Evolutionary conservation across 768 basidiomycete genomes (phyloP).

Genomic region (Lactarius tabidus): DNA sequence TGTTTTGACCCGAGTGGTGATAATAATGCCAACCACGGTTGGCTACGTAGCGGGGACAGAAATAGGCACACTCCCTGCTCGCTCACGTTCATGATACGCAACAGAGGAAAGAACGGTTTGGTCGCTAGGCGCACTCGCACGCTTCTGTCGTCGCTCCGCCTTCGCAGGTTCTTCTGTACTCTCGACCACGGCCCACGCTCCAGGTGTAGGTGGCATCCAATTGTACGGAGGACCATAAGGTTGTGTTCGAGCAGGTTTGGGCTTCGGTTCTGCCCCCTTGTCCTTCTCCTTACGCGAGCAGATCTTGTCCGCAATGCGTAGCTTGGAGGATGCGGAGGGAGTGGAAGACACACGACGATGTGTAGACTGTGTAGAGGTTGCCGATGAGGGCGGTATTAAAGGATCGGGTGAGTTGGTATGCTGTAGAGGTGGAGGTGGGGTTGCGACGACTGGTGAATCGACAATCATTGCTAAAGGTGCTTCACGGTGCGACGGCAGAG

Average conservation of each 20-base stretch:
- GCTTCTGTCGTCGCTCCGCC: constrained; percentile 1
- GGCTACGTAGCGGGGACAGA: neutral
- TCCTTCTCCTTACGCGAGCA: constrained; percentile 17
- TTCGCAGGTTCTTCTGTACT: neutral
- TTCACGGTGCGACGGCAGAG: neutral
- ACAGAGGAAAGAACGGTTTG: neutral
- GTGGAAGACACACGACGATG: constrained; percentile 14
- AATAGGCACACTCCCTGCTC: neutral
- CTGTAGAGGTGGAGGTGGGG: neutral
- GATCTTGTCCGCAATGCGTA: constrained; percentile 13
- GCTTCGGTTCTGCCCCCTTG: neutral
- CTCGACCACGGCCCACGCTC: constrained; percentile 21
- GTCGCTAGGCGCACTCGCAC: constrained; percentile 1
- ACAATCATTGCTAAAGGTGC: neutral
- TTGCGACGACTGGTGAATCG: neutral
- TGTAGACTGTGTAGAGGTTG: neutral
- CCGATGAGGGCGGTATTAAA: neutral
- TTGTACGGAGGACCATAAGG: constrained; percentile 26
- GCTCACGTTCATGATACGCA: neutral
- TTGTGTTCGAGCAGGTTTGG: constrained; percentile 24
- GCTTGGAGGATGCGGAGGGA: constrained; percentile 5
- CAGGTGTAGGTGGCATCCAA: constrained; percentile 21
- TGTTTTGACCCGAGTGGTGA: neutral
- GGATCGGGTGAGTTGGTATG: constrained; percentile 8
- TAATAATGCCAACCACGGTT: neutral